A percentile compares a stretch with the other conserved stretches of the same genome.
phyloP scores from a whole-genome alignment of 768 basidiomycete genomes.

The Boletus insuetus region DNA sequence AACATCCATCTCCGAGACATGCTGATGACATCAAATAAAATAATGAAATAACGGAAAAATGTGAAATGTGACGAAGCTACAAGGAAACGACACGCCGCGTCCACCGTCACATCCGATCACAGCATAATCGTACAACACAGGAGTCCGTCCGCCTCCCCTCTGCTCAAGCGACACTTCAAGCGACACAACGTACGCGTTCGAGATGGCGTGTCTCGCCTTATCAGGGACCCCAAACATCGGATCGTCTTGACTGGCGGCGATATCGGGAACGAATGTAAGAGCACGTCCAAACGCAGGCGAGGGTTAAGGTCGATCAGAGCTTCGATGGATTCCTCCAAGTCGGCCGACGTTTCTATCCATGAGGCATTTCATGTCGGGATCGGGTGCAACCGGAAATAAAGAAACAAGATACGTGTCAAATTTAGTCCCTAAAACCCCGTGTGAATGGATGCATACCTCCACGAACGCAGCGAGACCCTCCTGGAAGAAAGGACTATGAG shows the following conservation, averaged over 20 bases:
- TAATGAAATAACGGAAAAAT: neutral
- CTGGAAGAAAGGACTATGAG: conserved; percentile 34
- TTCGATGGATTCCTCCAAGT: conserved; percentile 19
- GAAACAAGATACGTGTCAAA: neutral
- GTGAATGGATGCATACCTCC: conserved; percentile 26
- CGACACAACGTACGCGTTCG: too few species aligned
- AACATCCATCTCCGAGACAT: neutral
- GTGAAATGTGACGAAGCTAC: too few species aligned
- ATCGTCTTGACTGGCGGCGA: neutral
- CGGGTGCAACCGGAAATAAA: conserved; percentile 8
- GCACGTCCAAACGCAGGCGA: neutral
- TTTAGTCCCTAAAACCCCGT: neutral
- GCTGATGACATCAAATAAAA: neutral
- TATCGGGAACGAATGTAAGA: neutral
- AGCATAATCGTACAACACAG: too few species aligned
- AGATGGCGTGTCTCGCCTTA: neutral
- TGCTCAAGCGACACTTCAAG: too few species aligned
- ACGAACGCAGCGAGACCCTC: conserved; percentile 70
- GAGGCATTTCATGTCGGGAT: neutral
- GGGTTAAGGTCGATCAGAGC: conserved; percentile 13
- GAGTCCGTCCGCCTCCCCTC: too few species aligned
- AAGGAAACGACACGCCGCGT: neutral
- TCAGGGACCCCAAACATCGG: neutral
- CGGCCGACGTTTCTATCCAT: conserved; percentile 17
- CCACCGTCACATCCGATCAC: too few species aligned